Conservation (phyloP, 148 eudicot genomes). For the Gaultheria prostrata region DNA sequence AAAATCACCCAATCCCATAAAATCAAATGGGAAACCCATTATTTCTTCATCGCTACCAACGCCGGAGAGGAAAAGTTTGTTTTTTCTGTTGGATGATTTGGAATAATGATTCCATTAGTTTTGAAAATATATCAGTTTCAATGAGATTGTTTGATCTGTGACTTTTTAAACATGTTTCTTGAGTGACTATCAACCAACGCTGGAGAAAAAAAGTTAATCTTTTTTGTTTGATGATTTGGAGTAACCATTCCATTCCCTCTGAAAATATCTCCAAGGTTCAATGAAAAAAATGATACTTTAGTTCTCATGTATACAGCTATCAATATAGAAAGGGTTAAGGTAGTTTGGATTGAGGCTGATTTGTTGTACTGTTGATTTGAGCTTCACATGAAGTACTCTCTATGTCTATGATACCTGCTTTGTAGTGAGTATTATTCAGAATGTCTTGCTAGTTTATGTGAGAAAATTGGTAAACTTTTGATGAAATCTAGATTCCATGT, state of each 20-base stretch:
- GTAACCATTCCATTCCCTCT: neutral
- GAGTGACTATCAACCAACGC: too few species aligned
- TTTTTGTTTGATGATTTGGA: neutral
- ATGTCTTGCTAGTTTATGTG: neutral
- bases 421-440: neutral
- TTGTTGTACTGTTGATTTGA: neutral
- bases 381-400: neutral
- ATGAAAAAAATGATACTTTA: neutral
- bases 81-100: too few species aligned
- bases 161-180: too few species aligned
- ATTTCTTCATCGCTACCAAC: too few species aligned
- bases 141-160: too few species aligned
- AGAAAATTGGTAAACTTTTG: neutral
- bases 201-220: too few species aligned
- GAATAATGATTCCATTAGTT: too few species aligned
- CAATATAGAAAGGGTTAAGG: neutral
- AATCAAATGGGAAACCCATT: too few species aligned
- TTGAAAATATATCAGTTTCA: too few species aligned
- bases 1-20: too few species aligned
- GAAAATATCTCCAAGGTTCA: neutral
- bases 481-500: neutral
- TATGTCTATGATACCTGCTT: neutral
- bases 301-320: neutral
- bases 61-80: too few species aligned
- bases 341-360: neutral